A percentile compares a stretch with the other conserved stretches of the same genome.
phyloP scores from a whole-genome alignment of 2,329 filamentous ascomycete species.

The Hyphodiscus sp. region DNA sequence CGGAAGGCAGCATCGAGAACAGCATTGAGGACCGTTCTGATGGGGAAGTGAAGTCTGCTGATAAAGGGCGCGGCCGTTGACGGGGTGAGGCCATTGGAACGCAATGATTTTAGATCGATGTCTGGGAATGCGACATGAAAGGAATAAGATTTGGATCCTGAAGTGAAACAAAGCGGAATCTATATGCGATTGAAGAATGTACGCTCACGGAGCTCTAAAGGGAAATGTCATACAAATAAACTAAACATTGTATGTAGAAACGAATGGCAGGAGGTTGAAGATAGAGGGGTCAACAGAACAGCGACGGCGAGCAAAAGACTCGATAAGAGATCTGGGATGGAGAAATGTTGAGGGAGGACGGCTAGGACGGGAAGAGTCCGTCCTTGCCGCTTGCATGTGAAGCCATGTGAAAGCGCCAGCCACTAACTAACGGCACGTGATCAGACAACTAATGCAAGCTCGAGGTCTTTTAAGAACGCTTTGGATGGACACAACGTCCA shows the following conservation, averaged over 20 bases:
- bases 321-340: neutral
- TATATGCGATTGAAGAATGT: neutral
- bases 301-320: neutral
- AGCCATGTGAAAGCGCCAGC: no score
- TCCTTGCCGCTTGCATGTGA: neutral
- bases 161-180: neutral
- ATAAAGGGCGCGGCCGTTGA: constrained; percentile 1
- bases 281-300: neutral
- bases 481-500: no score
- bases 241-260: neutral
- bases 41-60: constrained; percentile 9
- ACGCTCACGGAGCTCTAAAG: neutral
- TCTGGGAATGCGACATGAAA: neutral
- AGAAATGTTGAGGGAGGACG: neutral
- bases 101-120: neutral
- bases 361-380: no score
- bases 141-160: neutral
- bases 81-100: neutral
- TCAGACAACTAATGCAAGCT: no score
- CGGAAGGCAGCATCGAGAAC: constrained; percentile 46
- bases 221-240: neutral
- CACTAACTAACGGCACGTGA: no score
- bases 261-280: neutral
- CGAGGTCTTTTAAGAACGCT: no score
- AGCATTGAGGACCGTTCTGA: constrained; percentile 37